Percentiles rank a stretch among this genome's conserved stretches.
Evolutionary conservation across 257 asterid genomes (phyloP).

Genomic region (Ajuga chamaepitys): DNA sequence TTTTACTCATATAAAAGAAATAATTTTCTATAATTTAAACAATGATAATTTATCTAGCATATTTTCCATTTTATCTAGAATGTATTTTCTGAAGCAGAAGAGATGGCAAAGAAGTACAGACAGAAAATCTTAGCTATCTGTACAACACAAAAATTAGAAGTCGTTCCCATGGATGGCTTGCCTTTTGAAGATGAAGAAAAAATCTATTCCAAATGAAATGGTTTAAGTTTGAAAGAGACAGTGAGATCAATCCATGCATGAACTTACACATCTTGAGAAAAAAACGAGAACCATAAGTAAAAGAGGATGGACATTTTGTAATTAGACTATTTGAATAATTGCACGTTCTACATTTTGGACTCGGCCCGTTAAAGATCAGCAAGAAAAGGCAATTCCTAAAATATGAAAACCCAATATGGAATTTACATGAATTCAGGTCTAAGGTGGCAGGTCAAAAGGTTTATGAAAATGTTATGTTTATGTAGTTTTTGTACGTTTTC

Average conservation of each 20-base stretch:
- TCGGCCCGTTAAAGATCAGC: background rate
- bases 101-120: slow-evolving; percentile 80
- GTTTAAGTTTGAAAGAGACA: slow-evolving; percentile 61
- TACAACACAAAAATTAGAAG: slow-evolving; percentile 33
- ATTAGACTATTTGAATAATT: background rate
- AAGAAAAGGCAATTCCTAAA: background rate
- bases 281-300: background rate
- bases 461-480: too few relatives aligned
- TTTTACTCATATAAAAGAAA: background rate
- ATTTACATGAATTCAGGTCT: too few relatives aligned
- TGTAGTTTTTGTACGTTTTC: too few relatives aligned
- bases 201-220: slow-evolving; percentile 80
- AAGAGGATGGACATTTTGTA: background rate
- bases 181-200: slow-evolving; percentile 74
- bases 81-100: slow-evolving; percentile 81
- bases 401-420: background rate
- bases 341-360: background rate
- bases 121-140: slow-evolving; percentile 34
- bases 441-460: too few relatives aligned
- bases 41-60: background rate
- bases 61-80: slow-evolving; percentile 31
- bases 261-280: background rate
- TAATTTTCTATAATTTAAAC: background rate
- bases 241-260: slow-evolving; percentile 21
- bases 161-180: too few relatives aligned